Conservation (phyloP, 441 rosid species). For the Mallotus repandus region DNA sequence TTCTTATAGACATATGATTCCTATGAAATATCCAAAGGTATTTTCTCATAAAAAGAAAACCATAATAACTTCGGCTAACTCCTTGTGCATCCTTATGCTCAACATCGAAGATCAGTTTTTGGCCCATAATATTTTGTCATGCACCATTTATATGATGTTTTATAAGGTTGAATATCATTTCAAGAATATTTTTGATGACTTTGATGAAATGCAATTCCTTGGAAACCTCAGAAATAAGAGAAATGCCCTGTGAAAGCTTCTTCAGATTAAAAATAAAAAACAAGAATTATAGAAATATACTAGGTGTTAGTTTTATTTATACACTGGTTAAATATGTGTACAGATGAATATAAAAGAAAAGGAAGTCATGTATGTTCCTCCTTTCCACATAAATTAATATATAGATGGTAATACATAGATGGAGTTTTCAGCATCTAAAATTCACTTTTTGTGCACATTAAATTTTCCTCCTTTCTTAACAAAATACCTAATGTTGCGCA, state of each 20-base stretch:
- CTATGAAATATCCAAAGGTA: background rate
- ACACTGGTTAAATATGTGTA: background rate
- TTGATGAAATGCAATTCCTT: background rate
- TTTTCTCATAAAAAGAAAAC: constrained; percentile 8
- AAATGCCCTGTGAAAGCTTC: background rate
- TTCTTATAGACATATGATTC: background rate
- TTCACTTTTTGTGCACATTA: background rate
- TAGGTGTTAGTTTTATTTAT: too few species aligned
- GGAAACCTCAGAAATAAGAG: background rate
- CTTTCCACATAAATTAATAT: background rate
- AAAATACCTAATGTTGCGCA: background rate
- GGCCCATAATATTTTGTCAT: background rate
- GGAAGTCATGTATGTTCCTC: background rate
- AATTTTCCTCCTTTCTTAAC: background rate
- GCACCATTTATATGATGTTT: background rate
- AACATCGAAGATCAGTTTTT: background rate
- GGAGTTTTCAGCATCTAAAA: background rate
- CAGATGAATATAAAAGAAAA: background rate
- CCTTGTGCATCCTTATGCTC: background rate
- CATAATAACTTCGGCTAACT: background rate
- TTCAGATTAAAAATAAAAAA: background rate
- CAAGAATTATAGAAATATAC: too few species aligned
- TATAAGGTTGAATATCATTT: background rate
- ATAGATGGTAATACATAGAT: background rate
- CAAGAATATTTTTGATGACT: background rate